These are phyloP conservation scores for Aeminium ludgeri DNA, from an alignment of 495 filamentous ascomycete genomes.

Conservation along the genomic window DNA sequence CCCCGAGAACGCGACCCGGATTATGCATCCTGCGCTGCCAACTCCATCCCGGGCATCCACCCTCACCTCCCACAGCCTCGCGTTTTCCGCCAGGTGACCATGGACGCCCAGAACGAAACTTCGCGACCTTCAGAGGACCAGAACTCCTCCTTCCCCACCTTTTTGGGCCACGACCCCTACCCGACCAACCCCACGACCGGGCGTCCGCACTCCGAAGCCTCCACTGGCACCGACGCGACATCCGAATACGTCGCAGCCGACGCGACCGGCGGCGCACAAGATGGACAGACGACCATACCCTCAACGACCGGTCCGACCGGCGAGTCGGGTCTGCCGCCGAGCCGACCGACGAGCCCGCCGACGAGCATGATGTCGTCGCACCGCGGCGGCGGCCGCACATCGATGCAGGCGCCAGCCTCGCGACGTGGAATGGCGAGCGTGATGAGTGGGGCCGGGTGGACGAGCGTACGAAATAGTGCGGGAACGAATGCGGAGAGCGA, in stretches of 20 bases:
- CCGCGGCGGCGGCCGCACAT: conserved; percentile 21
- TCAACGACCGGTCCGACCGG: conserved; percentile 27
- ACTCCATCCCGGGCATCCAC: too few relatives aligned
- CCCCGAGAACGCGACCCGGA: too few relatives aligned
- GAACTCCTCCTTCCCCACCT: conserved; percentile 8
- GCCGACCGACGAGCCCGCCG: conserved; percentile 23
- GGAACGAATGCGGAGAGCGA: conserved; percentile 17
- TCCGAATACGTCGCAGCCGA: conserved; percentile 24
- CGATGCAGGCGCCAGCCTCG: conserved; percentile 32
- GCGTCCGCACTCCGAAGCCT: conserved; percentile 7
- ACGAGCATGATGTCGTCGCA: conserved; percentile 32
- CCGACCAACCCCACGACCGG: conserved; percentile 3
- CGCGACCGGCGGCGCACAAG: conserved; percentile 13
- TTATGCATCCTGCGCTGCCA: too few relatives aligned
- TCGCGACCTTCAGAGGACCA: neutral
- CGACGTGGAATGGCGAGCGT: conserved; percentile 21
- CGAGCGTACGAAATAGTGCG: conserved; percentile 15
- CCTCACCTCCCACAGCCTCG: neutral
- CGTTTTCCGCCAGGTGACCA: neutral
- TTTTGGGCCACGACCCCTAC: conserved; percentile 13
- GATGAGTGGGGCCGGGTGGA: conserved; percentile 1
- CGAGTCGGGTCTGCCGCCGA: conserved; percentile 28
- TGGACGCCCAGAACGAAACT: neutral
- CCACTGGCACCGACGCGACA: conserved; percentile 45
- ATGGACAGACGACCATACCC: conserved; percentile 13